Evolutionary conservation across 2,329 filamentous ascomycete genomes (phyloP).

Genomic region (Volutella citrinella): DNA sequence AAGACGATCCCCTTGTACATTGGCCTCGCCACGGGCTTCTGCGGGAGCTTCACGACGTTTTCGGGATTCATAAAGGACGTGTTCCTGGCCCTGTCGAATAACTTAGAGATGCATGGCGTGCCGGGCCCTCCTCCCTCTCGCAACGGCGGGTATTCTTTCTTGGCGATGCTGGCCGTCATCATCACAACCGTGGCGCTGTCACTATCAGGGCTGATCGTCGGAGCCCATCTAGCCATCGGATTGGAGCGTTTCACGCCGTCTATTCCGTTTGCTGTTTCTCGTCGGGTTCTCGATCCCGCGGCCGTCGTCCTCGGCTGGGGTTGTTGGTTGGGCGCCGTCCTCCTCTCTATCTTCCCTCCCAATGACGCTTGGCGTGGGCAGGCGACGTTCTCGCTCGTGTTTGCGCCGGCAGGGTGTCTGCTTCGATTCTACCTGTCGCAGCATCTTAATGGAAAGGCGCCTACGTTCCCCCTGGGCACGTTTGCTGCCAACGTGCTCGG

Average conservation of each 20-base stretch:
- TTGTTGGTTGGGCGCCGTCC: conserved; percentile 73
- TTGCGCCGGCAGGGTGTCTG: conserved; percentile 78
- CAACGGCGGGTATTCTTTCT: conserved; percentile 75
- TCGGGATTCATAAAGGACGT: conserved; percentile 79
- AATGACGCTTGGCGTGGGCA: conserved; percentile 72
- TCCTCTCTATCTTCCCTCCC: conserved; percentile 71
- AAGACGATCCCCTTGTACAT: conserved; percentile 89
- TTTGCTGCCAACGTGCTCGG: conserved; percentile 80
- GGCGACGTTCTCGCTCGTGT: conserved; percentile 73
- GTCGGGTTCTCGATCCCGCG: conserved; percentile 61
- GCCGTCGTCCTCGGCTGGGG: conserved; percentile 65
- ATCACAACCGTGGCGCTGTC: conserved; percentile 70
- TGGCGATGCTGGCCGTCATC: conserved; percentile 75
- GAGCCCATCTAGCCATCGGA: conserved; percentile 70
- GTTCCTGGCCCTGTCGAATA: conserved; percentile 77
- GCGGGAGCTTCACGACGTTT: conserved; percentile 87
- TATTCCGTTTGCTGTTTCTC: conserved; percentile 54
- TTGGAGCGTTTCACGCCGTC: conserved; percentile 58
- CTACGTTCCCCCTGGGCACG: conserved; percentile 79
- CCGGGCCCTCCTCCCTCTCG: conserved; percentile 42
- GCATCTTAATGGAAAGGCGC: conserved; percentile 63
- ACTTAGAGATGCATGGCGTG: conserved; percentile 46
- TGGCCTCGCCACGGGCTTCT: conserved; percentile 82
- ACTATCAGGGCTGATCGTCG: conserved; percentile 65
- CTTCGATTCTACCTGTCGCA: conserved; percentile 70